phyloP scores from a whole-genome alignment of 2,329 filamentous ascomycete genomes.

The Proliferodiscus dingleyae region DNA sequence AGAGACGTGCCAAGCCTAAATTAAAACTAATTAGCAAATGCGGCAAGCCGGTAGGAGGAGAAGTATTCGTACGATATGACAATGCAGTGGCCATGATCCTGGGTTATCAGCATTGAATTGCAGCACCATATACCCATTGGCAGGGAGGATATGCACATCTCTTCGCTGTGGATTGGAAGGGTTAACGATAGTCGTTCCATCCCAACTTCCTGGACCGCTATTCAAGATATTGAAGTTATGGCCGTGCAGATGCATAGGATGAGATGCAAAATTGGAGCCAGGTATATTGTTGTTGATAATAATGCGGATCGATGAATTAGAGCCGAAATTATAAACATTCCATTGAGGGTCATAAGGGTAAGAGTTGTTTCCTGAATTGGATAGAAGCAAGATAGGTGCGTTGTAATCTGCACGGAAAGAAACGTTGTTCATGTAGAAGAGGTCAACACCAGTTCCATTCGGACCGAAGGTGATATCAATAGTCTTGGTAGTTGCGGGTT shows the following conservation, averaged over 20 bases:
- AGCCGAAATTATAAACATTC: constrained; percentile 50
- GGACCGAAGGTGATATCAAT: constrained; percentile 37
- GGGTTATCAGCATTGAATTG: constrained; percentile 47
- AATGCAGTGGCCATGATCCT: constrained; percentile 48
- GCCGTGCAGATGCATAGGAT: constrained; percentile 68
- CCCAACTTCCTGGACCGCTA: constrained; percentile 36
- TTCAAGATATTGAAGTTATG: constrained; percentile 65
- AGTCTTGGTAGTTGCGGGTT: constrained; percentile 14
- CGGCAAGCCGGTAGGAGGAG: not conserved
- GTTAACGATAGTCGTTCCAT: constrained; percentile 33
- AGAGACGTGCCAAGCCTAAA: constrained; percentile 45
- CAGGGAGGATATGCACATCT: constrained; percentile 44
- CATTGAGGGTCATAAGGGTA: constrained; percentile 44
- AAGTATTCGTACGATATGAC: constrained; percentile 41
- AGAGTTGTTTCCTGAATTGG: constrained; percentile 46
- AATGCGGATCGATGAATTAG: constrained; percentile 48
- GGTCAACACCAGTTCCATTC: constrained; percentile 46
- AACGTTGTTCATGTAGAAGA: constrained; percentile 45
- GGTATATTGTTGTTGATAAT: constrained; percentile 43
- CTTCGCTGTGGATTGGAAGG: constrained; percentile 46
- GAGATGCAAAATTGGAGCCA: constrained; percentile 44
- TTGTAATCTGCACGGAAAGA: constrained; percentile 52
- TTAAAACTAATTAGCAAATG: not conserved
- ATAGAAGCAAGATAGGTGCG: constrained; percentile 51
- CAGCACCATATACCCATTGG: constrained; percentile 38